Evolutionary conservation across 2,329 filamentous ascomycete species (phyloP), one percentile per base, ranked within the genome.

Genomic region (Fonsecaea monophora): DNA sequence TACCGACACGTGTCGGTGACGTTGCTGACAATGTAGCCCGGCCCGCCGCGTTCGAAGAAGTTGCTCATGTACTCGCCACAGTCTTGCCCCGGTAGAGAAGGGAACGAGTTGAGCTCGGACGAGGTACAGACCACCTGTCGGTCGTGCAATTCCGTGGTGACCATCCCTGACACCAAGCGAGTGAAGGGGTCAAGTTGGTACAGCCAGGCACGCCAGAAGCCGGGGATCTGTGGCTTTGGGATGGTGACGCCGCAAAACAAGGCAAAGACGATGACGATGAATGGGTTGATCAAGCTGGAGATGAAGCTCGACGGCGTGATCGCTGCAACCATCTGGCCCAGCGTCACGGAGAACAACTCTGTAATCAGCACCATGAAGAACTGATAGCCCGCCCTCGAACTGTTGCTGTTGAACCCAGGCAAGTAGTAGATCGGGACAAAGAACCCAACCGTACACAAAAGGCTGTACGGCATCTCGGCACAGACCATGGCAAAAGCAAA

Each of bases 201-300:
- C 7, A 95, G 83, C 92, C 91, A 95, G 1, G 85, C 83, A 38
- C 89, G 85, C 90, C 91, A 95, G 80, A 93, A 93, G 1, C 79
- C 81, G 1, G 91, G 90, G 79, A 96, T 96, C 77, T 91, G 88
- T 0, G 89, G 86, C 50, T 89, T 86, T 0, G 92, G 90, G 59
- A 96, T 91, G 0, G 91, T 90, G 68, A 96, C 92, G 78, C 92
- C 92, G 74, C 92, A 96, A 86, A 96, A 96, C 30, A 96, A 85
- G 1, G 90, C 86, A 75, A 96, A 94, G 66, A 90, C 88, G 76
- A 95, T 91, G 78, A 93, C 89, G 76, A 95, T 81, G 76, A 94
- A 91, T 0, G 93, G 92, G 73, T 96, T 93, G 71, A 92, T 85
- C 71, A 94, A 87, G 13, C 90, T 88, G 0, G 91, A 89, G 73